These are phyloP conservation scores for Gardenia jasminoides DNA, from an alignment of 257 asterid genomes.

Conservation along the genomic window DNA sequence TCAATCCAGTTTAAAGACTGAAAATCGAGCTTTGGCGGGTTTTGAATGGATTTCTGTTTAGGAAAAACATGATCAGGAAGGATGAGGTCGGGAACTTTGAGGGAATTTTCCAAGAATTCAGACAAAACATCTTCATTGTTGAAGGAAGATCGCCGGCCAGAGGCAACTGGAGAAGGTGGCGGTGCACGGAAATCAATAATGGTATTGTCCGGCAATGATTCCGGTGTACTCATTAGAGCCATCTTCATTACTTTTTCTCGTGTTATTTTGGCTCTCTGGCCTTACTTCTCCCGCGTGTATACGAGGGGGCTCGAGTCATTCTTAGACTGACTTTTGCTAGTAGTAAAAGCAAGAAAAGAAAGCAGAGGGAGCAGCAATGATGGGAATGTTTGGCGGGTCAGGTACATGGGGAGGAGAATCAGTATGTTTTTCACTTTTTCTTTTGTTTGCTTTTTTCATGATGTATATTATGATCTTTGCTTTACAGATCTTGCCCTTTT, in stretches of 20 bases:
- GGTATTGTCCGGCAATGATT: conserved; percentile 30
- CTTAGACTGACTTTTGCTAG: neutral
- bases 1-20: conserved; percentile 24
- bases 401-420: conserved; percentile 43
- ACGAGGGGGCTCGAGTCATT: neutral
- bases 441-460: conserved; percentile 29
- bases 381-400: conserved; percentile 55
- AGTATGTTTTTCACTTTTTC: conserved; percentile 34
- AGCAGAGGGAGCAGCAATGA: conserved; percentile 67
- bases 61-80: conserved; percentile 78
- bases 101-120: conserved; percentile 63
- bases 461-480: conserved; percentile 35
- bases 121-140: conserved; percentile 61
- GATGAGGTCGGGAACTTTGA: conserved; percentile 68
- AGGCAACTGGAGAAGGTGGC: conserved; percentile 88
- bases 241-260: conserved; percentile 2
- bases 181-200: conserved; percentile 80
- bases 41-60: conserved; percentile 45
- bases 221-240: conserved; percentile 45
- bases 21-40: conserved; percentile 55
- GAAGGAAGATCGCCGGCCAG: conserved; percentile 56
- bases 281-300: neutral
- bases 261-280: neutral
- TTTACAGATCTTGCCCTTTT: conserved; percentile 60
- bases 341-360: conserved; percentile 1